Evolutionary conservation across 805 yeast species (phyloP).

Genomic region (Candida sanyiensis): DNA sequence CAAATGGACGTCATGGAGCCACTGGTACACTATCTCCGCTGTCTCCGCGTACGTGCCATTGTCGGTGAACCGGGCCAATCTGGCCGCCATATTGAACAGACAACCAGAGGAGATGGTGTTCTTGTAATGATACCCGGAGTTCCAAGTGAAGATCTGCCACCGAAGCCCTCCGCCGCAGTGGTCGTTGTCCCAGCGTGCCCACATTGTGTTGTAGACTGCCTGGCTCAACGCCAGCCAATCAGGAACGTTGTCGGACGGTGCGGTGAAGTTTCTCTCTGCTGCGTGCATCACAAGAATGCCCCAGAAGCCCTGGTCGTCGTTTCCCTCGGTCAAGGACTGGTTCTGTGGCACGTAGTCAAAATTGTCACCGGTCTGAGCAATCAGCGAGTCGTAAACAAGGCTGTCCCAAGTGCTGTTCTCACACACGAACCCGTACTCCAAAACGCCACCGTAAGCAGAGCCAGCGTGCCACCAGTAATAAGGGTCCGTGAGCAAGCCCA

Average conservation of each 20-base stretch:
- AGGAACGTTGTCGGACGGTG: constrained; percentile 36
- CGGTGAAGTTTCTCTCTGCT: constrained; percentile 52
- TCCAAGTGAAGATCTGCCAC: constrained; percentile 72
- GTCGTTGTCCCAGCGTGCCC: constrained; percentile 51
- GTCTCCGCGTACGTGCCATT: constrained; percentile 49
- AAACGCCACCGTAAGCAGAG: constrained; percentile 61
- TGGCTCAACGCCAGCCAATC: constrained; percentile 57
- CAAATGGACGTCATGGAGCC: constrained; percentile 50
- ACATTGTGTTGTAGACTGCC: constrained; percentile 59
- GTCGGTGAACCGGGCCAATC: constrained; percentile 56
- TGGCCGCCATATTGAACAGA: constrained; percentile 55
- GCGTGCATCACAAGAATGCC: constrained; percentile 61
- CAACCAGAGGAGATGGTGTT: constrained; percentile 61
- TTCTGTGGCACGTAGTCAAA: constrained; percentile 55
- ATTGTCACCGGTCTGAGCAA: constrained; percentile 39
- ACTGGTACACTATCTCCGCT: constrained; percentile 51
- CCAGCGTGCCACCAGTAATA: constrained; percentile 94
- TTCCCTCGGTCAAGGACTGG: constrained; percentile 62
- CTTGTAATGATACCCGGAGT: constrained; percentile 62
- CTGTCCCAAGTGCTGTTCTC: constrained; percentile 59
- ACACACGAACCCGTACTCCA: constrained; percentile 71
- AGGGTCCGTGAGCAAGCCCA: constrained; percentile 61
- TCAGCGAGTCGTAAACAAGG: constrained; percentile 49
- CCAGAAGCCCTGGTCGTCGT: constrained; percentile 72
- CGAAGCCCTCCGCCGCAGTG: constrained; percentile 61